Evolutionary conservation across 1,284 basidiomycete genomes (phyloP).

Genomic region (Ceratobasidium theobromae): DNA sequence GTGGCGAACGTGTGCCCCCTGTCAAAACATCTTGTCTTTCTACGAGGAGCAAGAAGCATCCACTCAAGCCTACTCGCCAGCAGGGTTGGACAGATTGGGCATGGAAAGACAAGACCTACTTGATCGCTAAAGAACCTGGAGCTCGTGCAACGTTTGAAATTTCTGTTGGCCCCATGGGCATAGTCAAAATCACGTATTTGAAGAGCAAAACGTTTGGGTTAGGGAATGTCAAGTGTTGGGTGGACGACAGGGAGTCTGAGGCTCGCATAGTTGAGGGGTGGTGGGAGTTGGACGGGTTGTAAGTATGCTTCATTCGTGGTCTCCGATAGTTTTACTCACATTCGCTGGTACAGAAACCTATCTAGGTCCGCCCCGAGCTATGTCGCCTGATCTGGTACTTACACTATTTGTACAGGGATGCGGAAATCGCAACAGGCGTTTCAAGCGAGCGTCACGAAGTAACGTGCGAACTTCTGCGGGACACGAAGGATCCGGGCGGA

Average conservation of each 20-base stretch:
- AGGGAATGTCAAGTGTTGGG: slow-evolving; percentile 47
- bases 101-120: slow-evolving; percentile 33
- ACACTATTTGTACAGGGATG: slow-evolving; percentile 39
- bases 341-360: not conserved
- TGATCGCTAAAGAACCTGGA: slow-evolving; percentile 34
- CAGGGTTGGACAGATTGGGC: slow-evolving; percentile 31
- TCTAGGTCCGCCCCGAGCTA: slow-evolving; percentile 21
- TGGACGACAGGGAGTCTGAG: slow-evolving; percentile 46
- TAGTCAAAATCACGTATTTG: slow-evolving; percentile 47
- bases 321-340: not conserved
- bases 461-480: slow-evolving; percentile 45
- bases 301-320: slow-evolving; percentile 33
- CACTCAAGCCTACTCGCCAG: slow-evolving; percentile 23
- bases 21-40: slow-evolving; percentile 40
- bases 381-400: slow-evolving; percentile 14
- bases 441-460: slow-evolving; percentile 44
- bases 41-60: slow-evolving; percentile 35
- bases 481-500: slow-evolving; percentile 42
- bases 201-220: slow-evolving; percentile 45
- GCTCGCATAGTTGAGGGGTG: slow-evolving; percentile 43
- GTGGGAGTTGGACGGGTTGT: slow-evolving; percentile 44
- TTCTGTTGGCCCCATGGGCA: slow-evolving; percentile 32
- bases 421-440: slow-evolving; percentile 46
- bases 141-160: slow-evolving; percentile 34
- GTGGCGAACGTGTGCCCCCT: slow-evolving; percentile 44